A percentile compares a stretch with the other conserved stretches of the same genome.
Conservation (phyloP, 2,329 filamentous ascomycete species). For the Tolypocladium tundrense region DNA sequence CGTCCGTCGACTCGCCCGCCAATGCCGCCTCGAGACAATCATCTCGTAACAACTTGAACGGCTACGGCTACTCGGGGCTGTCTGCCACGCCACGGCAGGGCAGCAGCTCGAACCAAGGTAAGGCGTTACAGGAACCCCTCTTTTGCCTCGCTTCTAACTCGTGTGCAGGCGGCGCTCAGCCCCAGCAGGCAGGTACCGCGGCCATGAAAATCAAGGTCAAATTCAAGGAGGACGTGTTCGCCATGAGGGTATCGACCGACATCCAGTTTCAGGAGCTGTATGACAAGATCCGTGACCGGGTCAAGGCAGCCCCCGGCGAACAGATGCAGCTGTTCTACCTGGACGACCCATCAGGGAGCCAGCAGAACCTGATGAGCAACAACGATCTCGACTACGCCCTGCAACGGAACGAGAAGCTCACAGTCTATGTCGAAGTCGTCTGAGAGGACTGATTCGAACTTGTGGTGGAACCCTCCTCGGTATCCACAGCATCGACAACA, state of each 20-base stretch:
- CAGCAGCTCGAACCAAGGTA: constrained; percentile 30
- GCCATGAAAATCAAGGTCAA: constrained; percentile 91
- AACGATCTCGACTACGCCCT: constrained; percentile 73
- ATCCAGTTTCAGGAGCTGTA: constrained; percentile 69
- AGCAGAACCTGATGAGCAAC: constrained; percentile 66
- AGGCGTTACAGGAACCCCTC: neutral
- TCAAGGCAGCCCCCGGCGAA: constrained; percentile 61
- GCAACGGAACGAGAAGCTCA: constrained; percentile 76
- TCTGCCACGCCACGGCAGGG: constrained; percentile 36
- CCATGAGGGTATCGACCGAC: constrained; percentile 76
- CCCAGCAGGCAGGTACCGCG: constrained; percentile 21
- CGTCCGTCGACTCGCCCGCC: constrained; percentile 51
- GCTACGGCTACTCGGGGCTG: constrained; percentile 41
- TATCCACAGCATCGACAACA: neutral
- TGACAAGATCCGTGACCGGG: constrained; percentile 74
- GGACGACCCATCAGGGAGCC: constrained; percentile 69
- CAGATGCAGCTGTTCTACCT: constrained; percentile 74
- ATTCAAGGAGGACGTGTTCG: constrained; percentile 84
- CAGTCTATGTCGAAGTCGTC: constrained; percentile 57
- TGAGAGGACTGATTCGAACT: constrained; percentile 13
- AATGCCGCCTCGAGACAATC: constrained; percentile 54
- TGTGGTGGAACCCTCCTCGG: neutral
- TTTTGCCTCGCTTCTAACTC: neutral
- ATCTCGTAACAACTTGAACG: constrained; percentile 53
- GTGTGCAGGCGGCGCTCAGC: neutral